A percentile compares a stretch with the other conserved stretches of the same genome.
Conservation (phyloP, 495 filamentous ascomycete genomes). For the Penicillium waksmanii region DNA sequence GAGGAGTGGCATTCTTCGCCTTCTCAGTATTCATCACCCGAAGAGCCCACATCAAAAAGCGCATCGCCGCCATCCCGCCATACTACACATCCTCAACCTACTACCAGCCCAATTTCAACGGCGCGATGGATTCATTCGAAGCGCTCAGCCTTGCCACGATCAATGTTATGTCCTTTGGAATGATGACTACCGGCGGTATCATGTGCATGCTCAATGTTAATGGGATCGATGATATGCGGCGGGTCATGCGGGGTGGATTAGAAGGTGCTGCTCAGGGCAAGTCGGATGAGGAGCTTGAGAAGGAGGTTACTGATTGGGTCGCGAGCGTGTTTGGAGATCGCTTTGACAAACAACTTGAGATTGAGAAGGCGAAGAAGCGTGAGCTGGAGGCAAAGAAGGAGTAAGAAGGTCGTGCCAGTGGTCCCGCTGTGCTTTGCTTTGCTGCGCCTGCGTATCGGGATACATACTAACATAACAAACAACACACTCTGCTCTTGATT, state of each 20-base stretch:
- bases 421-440: too few species aligned
- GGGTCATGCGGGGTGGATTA: slow-evolving; percentile 52
- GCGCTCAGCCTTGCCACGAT: slow-evolving; percentile 83
- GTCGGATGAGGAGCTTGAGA: slow-evolving; percentile 61
- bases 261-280: slow-evolving; percentile 45
- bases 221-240: slow-evolving; percentile 67
- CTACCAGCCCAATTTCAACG: slow-evolving; percentile 50
- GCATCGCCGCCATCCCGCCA: slow-evolving; percentile 56
- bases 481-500: slow-evolving; percentile 23
- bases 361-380: slow-evolving; percentile 37
- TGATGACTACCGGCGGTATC: slow-evolving; percentile 68
- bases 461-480: too few species aligned
- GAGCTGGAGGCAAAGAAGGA: slow-evolving; percentile 12
- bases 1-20: slow-evolving; percentile 72
- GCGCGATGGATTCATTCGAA: slow-evolving; percentile 70
- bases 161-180: slow-evolving; percentile 70
- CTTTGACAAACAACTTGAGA: slow-evolving; percentile 42
- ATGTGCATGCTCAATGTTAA: slow-evolving; percentile 75
- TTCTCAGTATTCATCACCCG: slow-evolving; percentile 72
- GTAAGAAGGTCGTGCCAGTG: background rate
- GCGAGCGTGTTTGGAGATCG: slow-evolving; percentile 62
- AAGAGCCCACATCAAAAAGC: slow-evolving; percentile 62
- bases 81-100: slow-evolving; percentile 65
- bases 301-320: slow-evolving; percentile 73
- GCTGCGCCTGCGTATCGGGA: too few species aligned